Conservation (phyloP, 164 flowering plant genomes). For the Chloranthus sessilifolius region DNA sequence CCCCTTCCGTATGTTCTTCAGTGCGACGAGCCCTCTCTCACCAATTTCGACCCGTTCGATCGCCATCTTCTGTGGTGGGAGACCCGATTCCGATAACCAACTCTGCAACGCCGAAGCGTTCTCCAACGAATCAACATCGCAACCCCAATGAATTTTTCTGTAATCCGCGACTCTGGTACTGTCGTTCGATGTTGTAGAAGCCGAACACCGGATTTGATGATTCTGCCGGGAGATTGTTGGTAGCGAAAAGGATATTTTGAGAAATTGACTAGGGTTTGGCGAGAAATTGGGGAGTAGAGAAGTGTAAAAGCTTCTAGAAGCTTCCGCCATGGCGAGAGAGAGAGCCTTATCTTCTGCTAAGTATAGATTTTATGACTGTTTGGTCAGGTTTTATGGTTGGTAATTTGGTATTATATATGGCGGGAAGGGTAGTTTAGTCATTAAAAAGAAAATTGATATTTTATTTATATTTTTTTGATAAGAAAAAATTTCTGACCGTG, state of each 20-base stretch:
- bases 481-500: too few species aligned
- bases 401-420: too few species aligned
- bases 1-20: slow-evolving; percentile 75
- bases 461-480: too few species aligned
- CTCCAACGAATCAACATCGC: slow-evolving; percentile 77
- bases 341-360: slow-evolving; percentile 29
- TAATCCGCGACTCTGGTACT: slow-evolving; percentile 2
- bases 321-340: slow-evolving; percentile 48
- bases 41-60: slow-evolving; percentile 74
- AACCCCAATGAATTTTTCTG: slow-evolving; percentile 70
- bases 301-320: slow-evolving; percentile 35
- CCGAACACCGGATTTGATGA: slow-evolving; percentile 37
- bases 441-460: too few species aligned
- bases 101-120: slow-evolving; percentile 65
- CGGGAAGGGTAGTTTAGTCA: too few species aligned
- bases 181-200: slow-evolving; percentile 31
- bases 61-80: slow-evolving; percentile 84
- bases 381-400: too few species aligned
- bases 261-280: slow-evolving; percentile 15
- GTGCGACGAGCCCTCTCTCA: slow-evolving; percentile 87
- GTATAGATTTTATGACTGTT: too few species aligned
- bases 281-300: slow-evolving; percentile 29
- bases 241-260: slow-evolving; percentile 1
- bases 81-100: slow-evolving; percentile 72
- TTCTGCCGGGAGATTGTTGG: slow-evolving; percentile 1